These are phyloP conservation scores for Cotoneaster glaucophyllus DNA, from an alignment of 306 rosid species.

Conservation along the genomic window DNA sequence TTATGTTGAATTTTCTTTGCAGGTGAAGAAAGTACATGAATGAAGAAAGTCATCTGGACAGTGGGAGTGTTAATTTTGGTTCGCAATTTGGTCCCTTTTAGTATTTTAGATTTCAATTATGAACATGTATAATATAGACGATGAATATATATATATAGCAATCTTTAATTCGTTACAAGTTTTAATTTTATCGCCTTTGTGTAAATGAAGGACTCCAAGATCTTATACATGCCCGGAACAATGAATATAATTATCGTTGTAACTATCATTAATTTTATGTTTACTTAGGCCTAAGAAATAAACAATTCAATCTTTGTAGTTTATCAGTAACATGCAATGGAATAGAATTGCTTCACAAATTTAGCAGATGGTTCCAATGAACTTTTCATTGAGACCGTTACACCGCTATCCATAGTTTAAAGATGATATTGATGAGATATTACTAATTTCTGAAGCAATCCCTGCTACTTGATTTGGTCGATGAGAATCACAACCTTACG, in stretches of 20 bases:
- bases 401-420: no score
- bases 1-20: constrained; percentile 9
- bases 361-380: neutral
- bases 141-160: constrained; percentile 1
- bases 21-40: constrained; percentile 49
- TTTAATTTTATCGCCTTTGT: neutral
- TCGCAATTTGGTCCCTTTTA: neutral
- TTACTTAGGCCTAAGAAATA: neutral
- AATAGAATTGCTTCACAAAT: neutral
- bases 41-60: constrained; percentile 21
- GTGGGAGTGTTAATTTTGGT: neutral
- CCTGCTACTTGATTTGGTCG: neutral
- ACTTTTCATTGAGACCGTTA: no score
- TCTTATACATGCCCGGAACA: neutral
- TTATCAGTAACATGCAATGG: neutral
- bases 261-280: neutral
- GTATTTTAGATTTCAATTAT: neutral
- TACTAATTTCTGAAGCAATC: neutral
- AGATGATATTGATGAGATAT: no score
- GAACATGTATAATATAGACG: neutral
- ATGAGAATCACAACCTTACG: neutral
- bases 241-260: neutral
- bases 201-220: neutral
- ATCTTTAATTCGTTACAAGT: constrained; percentile 9
- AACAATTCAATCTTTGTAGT: neutral